Percentiles rank a stretch among this genome's conserved stretches.
Conservation (phyloP, 2,329 filamentous ascomycete genomes). For the Cercospora sesami region DNA sequence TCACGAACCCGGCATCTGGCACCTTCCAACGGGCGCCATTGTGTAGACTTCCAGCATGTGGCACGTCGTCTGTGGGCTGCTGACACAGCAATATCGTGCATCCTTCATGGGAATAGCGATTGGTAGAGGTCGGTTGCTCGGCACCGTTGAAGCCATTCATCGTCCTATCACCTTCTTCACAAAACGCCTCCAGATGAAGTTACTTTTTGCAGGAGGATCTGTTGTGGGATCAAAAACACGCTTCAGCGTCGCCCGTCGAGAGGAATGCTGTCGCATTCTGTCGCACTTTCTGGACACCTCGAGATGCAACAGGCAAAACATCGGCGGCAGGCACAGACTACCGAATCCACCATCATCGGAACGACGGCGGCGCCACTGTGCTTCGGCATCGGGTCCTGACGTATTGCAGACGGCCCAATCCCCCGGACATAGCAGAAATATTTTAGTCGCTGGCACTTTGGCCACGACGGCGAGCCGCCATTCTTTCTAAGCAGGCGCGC, state of each 20-base stretch:
- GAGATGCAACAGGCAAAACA: background rate
- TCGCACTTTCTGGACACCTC: background rate
- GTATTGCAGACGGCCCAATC: background rate
- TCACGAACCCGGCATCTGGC: background rate
- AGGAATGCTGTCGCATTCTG: background rate
- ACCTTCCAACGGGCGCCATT: background rate
- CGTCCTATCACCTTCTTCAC: background rate
- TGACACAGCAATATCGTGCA: background rate
- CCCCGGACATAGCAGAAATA: background rate
- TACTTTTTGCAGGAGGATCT: background rate
- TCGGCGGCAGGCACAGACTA: background rate
- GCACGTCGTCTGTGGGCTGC: background rate
- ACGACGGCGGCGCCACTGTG: background rate
- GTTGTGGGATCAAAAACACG: background rate
- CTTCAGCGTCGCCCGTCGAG: background rate
- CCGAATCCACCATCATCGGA: slow-evolving; percentile 3
- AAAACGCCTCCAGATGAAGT: background rate
- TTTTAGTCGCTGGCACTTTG: slow-evolving; percentile 3
- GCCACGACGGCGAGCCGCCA: background rate
- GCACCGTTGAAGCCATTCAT: background rate
- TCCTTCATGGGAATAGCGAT: background rate
- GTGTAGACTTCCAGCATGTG: background rate
- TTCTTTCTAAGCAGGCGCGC: background rate
- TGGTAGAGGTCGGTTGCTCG: background rate
- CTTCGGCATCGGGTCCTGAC: background rate